These are phyloP conservation scores for Pythium myriotylum DNA, from an alignment of 352 stramenopile genomes.

Conservation along the genomic window DNA sequence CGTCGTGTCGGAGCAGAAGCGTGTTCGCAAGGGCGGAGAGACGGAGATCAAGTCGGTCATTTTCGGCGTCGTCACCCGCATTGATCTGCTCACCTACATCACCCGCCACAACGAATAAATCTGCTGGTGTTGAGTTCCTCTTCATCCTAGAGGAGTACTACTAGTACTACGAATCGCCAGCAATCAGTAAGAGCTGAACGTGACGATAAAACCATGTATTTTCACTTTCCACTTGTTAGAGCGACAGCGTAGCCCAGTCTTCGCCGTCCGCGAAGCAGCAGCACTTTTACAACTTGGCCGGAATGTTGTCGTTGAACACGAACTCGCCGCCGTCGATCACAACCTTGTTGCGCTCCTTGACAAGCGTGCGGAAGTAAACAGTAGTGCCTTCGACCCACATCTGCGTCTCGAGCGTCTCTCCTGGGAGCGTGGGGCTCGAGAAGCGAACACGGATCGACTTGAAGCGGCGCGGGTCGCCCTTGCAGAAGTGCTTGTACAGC, in stretches of 20 bases:
- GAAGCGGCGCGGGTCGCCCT: slow-evolving; percentile 66
- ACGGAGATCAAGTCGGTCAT: slow-evolving; percentile 89
- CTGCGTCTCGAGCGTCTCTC: slow-evolving; percentile 84
- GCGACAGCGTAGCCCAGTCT: not conserved
- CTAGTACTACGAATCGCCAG: too few species aligned
- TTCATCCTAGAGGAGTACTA: too few species aligned
- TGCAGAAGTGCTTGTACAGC: slow-evolving; percentile 82
- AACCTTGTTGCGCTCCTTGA: slow-evolving; percentile 73
- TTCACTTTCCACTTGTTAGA: not conserved
- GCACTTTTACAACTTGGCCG: slow-evolving; percentile 28
- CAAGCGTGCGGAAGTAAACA: slow-evolving; percentile 76
- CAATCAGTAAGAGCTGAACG: not conserved
- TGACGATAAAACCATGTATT: slow-evolving; percentile 23
- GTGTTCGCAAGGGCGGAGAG: slow-evolving; percentile 77
- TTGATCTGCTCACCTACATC: slow-evolving; percentile 97
- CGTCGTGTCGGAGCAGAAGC: slow-evolving; percentile 93
- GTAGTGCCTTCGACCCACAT: slow-evolving; percentile 72
- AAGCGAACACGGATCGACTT: slow-evolving; percentile 90
- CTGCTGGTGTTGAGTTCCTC: too few species aligned
- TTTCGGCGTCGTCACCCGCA: slow-evolving; percentile 94
- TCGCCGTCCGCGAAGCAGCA: not conserved
- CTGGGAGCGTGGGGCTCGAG: slow-evolving; percentile 83
- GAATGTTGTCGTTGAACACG: slow-evolving; percentile 43
- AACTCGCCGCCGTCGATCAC: slow-evolving; percentile 85
- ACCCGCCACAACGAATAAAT: slow-evolving; percentile 55